phyloP scores from a whole-genome alignment of 768 basidiomycete species.

The Phanerochaete carnosa region DNA sequence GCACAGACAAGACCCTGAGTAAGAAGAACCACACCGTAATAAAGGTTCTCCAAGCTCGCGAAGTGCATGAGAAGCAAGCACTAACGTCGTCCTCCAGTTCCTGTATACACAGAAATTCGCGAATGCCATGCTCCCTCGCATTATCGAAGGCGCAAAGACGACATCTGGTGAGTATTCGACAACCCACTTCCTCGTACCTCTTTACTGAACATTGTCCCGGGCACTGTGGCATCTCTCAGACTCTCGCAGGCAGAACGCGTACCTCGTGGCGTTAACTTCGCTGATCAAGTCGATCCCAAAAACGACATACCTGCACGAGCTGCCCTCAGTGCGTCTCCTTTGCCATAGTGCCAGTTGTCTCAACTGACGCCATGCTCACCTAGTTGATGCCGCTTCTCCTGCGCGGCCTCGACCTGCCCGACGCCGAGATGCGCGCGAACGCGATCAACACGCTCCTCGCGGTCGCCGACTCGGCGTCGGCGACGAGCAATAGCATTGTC shows the following conservation, averaged over 20 bases:
- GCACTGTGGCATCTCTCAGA: conserved; percentile 32
- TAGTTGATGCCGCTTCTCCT: conserved; percentile 89
- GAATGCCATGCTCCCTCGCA: conserved; percentile 63
- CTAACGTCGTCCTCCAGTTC: conserved; percentile 40
- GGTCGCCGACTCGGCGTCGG: conserved; percentile 58
- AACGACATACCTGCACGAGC: conserved; percentile 63
- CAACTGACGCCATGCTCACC: not conserved
- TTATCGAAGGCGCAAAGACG: conserved; percentile 65
- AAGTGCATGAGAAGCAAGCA: not conserved
- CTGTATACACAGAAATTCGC: conserved; percentile 77
- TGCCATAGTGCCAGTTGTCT: not conserved
- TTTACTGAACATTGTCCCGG: conserved; percentile 17
- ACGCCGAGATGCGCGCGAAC: conserved; percentile 68
- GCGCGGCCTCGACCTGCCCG: conserved; percentile 76
- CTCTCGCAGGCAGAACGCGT: conserved; percentile 53
- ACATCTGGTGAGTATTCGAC: conserved; percentile 37
- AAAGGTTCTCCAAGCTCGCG: conserved; percentile 45
- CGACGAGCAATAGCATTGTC: conserved; percentile 37
- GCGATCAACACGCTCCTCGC: conserved; percentile 78
- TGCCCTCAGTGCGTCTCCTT: conserved; percentile 48
- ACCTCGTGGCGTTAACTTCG: conserved; percentile 80
- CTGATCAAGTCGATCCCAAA: conserved; percentile 80
- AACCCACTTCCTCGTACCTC: not conserved
- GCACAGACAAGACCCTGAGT: conserved; percentile 59
- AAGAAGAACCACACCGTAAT: conserved; percentile 78